These are phyloP conservation scores for Cystobasidium ongulense DNA, from an alignment of 768 basidiomycete species.

Conservation along the genomic window DNA sequence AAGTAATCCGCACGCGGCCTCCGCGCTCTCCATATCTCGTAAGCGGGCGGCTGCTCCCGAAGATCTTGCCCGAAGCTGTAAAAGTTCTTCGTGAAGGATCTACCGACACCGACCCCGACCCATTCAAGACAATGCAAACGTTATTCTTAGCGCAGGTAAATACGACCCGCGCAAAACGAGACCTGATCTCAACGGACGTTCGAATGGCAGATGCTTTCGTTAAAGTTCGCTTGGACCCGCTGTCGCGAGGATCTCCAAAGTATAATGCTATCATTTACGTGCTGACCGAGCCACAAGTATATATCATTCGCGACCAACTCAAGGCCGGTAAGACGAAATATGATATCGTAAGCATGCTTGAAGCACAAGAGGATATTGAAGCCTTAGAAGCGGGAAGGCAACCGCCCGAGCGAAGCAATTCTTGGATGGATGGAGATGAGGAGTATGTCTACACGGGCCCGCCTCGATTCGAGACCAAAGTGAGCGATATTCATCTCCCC, in stretches of 20 bases:
- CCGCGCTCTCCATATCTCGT: neutral
- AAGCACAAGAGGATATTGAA: neutral
- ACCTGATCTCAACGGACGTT: neutral
- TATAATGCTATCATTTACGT: slow-evolving; percentile 67
- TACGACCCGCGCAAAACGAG: neutral
- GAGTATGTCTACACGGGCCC: neutral
- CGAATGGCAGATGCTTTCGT: slow-evolving; percentile 54
- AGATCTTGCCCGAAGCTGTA: slow-evolving; percentile 51
- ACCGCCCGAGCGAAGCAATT: neutral
- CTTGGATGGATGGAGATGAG: neutral
- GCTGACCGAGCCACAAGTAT: slow-evolving; percentile 47
- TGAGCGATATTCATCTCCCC: too few species aligned
- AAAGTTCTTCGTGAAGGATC: slow-evolving; percentile 59
- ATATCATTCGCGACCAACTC: neutral
- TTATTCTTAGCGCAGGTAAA: neutral
- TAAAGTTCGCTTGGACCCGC: slow-evolving; percentile 57
- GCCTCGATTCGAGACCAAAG: neutral
- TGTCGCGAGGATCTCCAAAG: slow-evolving; percentile 61
- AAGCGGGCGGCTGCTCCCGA: slow-evolving; percentile 47
- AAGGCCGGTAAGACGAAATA: neutral
- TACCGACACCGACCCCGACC: neutral
- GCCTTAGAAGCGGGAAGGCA: neutral
- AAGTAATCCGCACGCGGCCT: neutral
- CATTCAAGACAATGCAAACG: too few species aligned
- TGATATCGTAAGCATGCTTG: neutral